Evolutionary conservation across 2,329 filamentous ascomycete genomes (phyloP), one percentile per base, ranked within the genome.

Genomic region (Stagonosporopsis rhizophila): DNA sequence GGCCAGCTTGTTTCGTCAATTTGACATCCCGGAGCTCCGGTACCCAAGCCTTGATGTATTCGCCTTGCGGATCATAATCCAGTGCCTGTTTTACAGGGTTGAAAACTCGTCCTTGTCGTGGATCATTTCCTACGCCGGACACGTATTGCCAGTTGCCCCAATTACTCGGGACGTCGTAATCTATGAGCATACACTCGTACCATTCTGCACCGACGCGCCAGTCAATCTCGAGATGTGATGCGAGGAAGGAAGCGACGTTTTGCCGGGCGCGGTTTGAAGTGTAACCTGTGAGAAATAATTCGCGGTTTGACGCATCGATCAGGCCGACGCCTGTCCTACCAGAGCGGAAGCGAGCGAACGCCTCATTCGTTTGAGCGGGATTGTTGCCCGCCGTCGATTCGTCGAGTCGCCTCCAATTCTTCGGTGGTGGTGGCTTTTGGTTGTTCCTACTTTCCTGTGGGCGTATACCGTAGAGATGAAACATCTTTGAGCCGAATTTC

Each of bases 111-210:
- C 85, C 84, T 62, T 89, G 85, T 6, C 89, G 79, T 0, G 90
- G 90, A 63, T 94, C 90, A 61, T 92, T 93, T 7, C 91, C 90
- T 0, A 94, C 89, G 0, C 90, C 90, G 0, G 90, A 83, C 0
- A 91, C 85, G 59, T 94, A 94, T 72, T 92, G 89, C 90, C 90
- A 93, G 66, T 92, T 92, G 9, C 87, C 87, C 89, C 89, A 94
- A 64, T 93, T 93, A 56, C 83, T 89, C 14, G 84, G 86, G 0
- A 89, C 82, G 64, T 94, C 90, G 70, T 93, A 92, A 70, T 95
- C 91, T 27, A 88, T 80, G 3, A 93, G 80, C 68, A 89, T 78
- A 69, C 83, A 85, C 71, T 94, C 90, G 68, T 93, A 94, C 89
- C 89, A 94, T 71, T 93, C 90, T 0, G 90, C 91, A 0, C 90